A percentile compares a stretch with the other conserved stretches of the same genome.
phyloP scores from a whole-genome alignment of 2,329 filamentous ascomycete genomes.

The Cytospora piceae region DNA sequence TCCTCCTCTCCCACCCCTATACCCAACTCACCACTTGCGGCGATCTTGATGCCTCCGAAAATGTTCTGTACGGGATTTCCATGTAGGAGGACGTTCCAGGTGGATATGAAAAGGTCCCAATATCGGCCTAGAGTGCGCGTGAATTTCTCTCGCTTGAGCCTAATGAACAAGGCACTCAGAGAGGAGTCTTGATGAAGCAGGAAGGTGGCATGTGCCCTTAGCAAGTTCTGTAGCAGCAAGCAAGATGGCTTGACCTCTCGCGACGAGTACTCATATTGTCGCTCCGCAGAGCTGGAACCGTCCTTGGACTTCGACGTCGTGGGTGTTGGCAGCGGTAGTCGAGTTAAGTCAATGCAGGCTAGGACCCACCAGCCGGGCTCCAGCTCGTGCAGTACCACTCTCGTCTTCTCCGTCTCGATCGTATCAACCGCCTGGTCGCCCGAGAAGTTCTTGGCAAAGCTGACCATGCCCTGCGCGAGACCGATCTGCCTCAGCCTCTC shows the following conservation, averaged over 20 bases:
- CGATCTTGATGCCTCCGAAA: slow-evolving; percentile 83
- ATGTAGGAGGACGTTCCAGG: slow-evolving; percentile 89
- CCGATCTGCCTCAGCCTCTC: slow-evolving; percentile 91
- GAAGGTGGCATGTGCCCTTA: slow-evolving; percentile 82
- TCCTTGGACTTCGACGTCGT: slow-evolving; percentile 38
- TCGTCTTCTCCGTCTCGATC: slow-evolving; percentile 87
- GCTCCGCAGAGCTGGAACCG: slow-evolving; percentile 34
- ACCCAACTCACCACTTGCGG: slow-evolving; percentile 87
- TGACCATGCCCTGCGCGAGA: slow-evolving; percentile 94
- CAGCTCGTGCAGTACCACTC: slow-evolving; percentile 83
- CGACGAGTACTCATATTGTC: slow-evolving; percentile 77
- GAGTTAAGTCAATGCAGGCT: slow-evolving; percentile 82
- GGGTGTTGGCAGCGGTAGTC: slow-evolving; percentile 64
- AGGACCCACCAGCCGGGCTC: slow-evolving; percentile 95
- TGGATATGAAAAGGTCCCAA: slow-evolving; percentile 72
- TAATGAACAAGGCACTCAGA: slow-evolving; percentile 70
- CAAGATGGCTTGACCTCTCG: slow-evolving; percentile 84
- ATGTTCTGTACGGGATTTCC: slow-evolving; percentile 83
- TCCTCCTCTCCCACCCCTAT: slow-evolving; percentile 96
- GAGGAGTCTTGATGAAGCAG: slow-evolving; percentile 83
- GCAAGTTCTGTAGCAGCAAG: slow-evolving; percentile 77
- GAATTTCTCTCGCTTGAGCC: slow-evolving; percentile 69
- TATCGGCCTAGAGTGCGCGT: slow-evolving; percentile 74
- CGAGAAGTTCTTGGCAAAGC: slow-evolving; percentile 88
- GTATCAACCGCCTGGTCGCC: slow-evolving; percentile 75